Evolutionary conservation across 495 filamentous ascomycete species (phyloP).

Genomic region (Pseudoneurospora amorphoporcata): DNA sequence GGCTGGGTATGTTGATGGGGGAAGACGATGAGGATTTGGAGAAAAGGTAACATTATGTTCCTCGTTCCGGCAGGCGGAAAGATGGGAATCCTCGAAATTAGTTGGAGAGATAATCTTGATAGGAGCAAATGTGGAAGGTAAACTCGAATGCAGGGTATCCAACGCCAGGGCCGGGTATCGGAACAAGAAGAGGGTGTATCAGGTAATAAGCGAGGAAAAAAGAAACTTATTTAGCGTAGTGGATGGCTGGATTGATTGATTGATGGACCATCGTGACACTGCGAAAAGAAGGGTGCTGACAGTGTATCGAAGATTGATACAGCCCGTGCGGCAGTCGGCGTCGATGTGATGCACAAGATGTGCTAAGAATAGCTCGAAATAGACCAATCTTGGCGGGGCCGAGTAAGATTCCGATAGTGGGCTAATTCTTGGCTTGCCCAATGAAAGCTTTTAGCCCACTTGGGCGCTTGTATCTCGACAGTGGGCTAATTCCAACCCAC

Average conservation of each 20-base stretch:
- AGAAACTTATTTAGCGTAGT: not conserved
- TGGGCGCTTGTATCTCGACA: slow-evolving; percentile 12
- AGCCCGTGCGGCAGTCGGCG: not conserved
- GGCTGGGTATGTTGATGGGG: not conserved
- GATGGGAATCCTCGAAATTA: not conserved
- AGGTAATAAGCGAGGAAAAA: not conserved
- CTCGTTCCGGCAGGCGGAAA: not conserved
- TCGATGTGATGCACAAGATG: not conserved
- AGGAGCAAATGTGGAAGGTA: not conserved
- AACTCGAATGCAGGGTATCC: not conserved
- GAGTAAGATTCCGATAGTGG: slow-evolving; percentile 14
- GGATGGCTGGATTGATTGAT: not conserved
- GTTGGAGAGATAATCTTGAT: not conserved
- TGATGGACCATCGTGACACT: not conserved
- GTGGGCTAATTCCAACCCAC: slow-evolving; percentile 7
- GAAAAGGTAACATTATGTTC: not conserved
- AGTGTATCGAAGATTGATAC: not conserved
- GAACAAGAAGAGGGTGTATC: not conserved
- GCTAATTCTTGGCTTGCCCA: slow-evolving; percentile 19
- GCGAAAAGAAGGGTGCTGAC: not conserved
- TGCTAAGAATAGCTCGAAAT: slow-evolving; percentile 29
- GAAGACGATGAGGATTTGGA: not conserved
- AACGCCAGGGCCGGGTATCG: not conserved
- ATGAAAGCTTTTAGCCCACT: slow-evolving; percentile 15
- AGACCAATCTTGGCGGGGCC: slow-evolving; percentile 9